These are phyloP conservation scores for Candida vartiovaarae DNA, from an alignment of 805 yeast species.

Conservation along the genomic window DNA sequence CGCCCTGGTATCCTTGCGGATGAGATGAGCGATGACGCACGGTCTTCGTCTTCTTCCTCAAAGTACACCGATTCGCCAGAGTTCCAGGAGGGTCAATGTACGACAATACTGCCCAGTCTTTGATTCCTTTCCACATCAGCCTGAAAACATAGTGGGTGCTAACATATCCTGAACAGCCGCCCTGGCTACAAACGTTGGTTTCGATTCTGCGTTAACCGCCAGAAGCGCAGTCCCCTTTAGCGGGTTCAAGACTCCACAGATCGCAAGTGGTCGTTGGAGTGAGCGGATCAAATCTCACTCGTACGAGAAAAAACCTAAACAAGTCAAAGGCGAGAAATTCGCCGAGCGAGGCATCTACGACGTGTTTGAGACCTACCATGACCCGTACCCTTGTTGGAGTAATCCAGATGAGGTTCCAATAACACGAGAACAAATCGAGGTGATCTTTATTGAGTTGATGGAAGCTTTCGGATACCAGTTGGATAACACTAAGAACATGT, in stretches of 20 bases:
- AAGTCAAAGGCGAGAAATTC: constrained; percentile 28
- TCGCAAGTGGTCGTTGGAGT: constrained; percentile 67
- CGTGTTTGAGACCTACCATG: constrained; percentile 35
- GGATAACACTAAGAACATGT: constrained; percentile 61
- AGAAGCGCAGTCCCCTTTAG: constrained; percentile 63
- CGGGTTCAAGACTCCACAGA: constrained; percentile 91
- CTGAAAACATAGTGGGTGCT: not conserved
- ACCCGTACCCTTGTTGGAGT: constrained; percentile 50
- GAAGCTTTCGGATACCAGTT: constrained; percentile 61
- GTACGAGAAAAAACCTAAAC: constrained; percentile 14
- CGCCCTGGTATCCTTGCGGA: no score
- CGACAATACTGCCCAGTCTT: constrained; percentile 3
- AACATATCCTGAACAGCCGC: constrained; percentile 4
- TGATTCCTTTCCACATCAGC: no score
- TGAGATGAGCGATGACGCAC: not conserved
- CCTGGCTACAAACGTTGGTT: constrained; percentile 11
- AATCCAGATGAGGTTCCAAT: constrained; percentile 37
- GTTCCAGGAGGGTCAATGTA: constrained; percentile 18
- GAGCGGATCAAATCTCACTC: constrained; percentile 29
- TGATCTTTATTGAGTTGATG: constrained; percentile 44
- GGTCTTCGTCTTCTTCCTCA: constrained; percentile 13
- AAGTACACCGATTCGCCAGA: constrained; percentile 26
- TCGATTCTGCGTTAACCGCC: constrained; percentile 25
- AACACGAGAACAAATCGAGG: constrained; percentile 45
- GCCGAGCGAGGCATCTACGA: constrained; percentile 37